These are phyloP conservation scores for Eimeria sp. DNA, from an alignment of 169 alveolate species.

Conservation along the genomic window DNA sequence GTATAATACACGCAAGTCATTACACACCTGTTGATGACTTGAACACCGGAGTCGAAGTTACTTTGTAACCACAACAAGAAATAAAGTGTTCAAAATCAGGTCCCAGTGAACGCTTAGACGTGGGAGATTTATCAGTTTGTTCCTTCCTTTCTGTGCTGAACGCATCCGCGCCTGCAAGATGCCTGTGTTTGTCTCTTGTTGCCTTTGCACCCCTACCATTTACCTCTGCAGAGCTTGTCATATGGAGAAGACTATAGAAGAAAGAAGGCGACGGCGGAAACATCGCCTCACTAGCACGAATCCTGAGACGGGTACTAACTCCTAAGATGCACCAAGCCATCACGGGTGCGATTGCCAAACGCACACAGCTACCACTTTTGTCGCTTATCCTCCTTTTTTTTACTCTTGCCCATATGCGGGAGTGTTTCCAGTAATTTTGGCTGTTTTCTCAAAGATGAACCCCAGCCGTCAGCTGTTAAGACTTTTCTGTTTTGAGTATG, in stretches of 20 bases:
- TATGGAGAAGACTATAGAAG: constrained; percentile 53
- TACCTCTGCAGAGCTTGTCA: constrained; percentile 39
- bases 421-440: neutral
- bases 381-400: neutral
- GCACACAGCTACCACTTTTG: neutral
- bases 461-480: neutral
- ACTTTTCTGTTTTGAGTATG: neutral
- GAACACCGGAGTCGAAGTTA: neutral
- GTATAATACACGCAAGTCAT: neutral
- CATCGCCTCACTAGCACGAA: constrained; percentile 20
- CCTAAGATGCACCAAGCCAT: neutral
- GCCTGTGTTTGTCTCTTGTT: neutral
- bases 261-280: constrained; percentile 49
- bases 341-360: neutral
- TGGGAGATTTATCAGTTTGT: neutral
- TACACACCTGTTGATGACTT: neutral
- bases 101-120: no score
- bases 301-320: neutral
- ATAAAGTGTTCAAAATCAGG: neutral
- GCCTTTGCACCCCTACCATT: neutral
- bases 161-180: neutral
- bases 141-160: neutral
- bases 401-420: neutral
- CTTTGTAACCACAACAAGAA: neutral
- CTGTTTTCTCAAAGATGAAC: neutral